These are phyloP conservation scores for Scutellaria baicalensis DNA, from an alignment of 257 asterid genomes.

Conservation along the genomic window DNA sequence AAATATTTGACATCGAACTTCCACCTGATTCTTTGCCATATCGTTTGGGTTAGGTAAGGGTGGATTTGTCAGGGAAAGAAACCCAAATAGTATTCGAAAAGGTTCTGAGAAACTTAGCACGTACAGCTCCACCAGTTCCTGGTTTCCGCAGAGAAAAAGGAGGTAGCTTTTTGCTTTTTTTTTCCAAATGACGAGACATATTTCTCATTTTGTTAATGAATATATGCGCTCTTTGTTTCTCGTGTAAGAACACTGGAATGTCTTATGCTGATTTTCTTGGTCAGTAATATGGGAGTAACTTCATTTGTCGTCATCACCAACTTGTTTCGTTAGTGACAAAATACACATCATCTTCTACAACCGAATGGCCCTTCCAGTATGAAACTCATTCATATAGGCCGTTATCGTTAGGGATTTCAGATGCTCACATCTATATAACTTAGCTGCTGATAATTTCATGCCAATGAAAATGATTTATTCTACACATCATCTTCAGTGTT, in stretches of 20 bases:
- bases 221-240: background rate
- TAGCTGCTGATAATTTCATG: background rate
- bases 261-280: background rate
- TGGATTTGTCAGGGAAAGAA: constrained; percentile 63
- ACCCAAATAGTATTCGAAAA: constrained; percentile 59
- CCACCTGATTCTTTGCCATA: background rate
- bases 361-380: background rate
- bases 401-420: background rate
- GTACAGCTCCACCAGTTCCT: constrained; percentile 80
- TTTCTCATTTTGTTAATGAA: background rate
- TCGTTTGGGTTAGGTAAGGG: constrained; percentile 53
- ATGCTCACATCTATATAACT: background rate
- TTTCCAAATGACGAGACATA: background rate
- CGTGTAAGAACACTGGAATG: background rate
- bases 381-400: background rate
- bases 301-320: background rate
- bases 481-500: background rate
- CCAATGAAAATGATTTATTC: background rate
- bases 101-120: constrained; percentile 53
- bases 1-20: background rate
- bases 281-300: background rate
- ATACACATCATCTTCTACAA: background rate
- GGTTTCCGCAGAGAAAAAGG: constrained; percentile 81
- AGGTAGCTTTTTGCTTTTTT: constrained; percentile 35
- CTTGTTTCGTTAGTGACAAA: background rate